Conservation (phyloP, 148 eudicot genomes). For the Rhododendron williamsianum region DNA sequence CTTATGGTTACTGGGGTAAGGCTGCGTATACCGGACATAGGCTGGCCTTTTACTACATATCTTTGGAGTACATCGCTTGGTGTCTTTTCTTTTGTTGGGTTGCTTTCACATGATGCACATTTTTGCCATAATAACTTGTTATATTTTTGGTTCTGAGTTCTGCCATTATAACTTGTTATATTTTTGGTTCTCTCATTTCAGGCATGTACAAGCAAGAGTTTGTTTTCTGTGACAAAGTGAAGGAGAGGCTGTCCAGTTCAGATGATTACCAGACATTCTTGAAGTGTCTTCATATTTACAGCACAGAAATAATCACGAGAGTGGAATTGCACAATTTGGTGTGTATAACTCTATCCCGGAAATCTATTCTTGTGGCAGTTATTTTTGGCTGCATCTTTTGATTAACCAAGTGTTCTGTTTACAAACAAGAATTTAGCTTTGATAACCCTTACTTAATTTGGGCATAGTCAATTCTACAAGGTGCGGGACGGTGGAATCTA, state of each 20-base stretch:
- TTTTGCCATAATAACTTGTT: not conserved
- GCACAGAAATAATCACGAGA: conserved; percentile 89
- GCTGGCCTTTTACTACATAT: not conserved
- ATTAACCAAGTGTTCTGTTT: not conserved
- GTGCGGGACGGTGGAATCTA: not conserved
- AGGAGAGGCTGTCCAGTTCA: conserved; percentile 68
- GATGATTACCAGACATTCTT: conserved; percentile 94
- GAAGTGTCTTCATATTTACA: conserved; percentile 95
- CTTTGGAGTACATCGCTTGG: not conserved
- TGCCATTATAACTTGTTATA: not conserved
- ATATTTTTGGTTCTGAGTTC: not conserved
- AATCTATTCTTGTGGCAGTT: conserved; percentile 2
- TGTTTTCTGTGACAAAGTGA: conserved; percentile 84
- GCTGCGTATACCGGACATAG: not conserved
- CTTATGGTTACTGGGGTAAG: not conserved
- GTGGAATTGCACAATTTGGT: conserved; percentile 85
- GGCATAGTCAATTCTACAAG: not conserved
- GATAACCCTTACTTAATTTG: not conserved
- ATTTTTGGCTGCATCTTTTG: conserved; percentile 1
- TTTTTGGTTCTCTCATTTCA: conserved; percentile 25
- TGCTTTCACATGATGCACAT: conserved; percentile 1
- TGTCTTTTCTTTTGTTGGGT: not conserved
- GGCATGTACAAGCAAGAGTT: conserved; percentile 74
- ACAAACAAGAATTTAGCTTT: not conserved
- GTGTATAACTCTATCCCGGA: conserved; percentile 18